Conservation (phyloP, 139 green algal species). For the Micractinium conductrix region DNA sequence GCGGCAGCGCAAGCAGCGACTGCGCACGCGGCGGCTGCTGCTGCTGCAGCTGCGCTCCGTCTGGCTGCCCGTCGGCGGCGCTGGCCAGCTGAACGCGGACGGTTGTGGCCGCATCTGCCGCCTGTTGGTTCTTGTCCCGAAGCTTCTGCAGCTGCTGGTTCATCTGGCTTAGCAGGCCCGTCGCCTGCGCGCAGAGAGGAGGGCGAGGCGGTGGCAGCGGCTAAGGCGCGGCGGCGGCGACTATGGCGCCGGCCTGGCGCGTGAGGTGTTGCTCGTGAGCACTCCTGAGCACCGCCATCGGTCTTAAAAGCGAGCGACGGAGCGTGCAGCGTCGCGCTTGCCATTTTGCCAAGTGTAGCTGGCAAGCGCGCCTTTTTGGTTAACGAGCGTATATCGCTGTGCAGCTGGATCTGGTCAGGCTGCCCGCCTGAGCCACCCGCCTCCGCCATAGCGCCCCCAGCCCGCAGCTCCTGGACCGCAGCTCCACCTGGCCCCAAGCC, state of each 20-base stretch:
- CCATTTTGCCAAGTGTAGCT: too few relatives aligned
- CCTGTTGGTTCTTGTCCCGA: slow-evolving; percentile 33
- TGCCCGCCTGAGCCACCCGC: too few relatives aligned
- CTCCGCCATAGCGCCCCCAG: too few relatives aligned
- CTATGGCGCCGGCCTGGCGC: too few relatives aligned
- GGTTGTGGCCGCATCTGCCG: neutral
- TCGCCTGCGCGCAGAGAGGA: neutral
- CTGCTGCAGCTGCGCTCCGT: neutral
- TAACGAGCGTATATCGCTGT: neutral
- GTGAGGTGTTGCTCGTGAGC: too few relatives aligned
- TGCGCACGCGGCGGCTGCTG: neutral
- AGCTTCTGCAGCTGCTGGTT: slow-evolving; percentile 32
- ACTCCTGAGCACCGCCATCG: too few relatives aligned
- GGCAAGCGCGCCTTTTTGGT: slow-evolving; percentile 17
- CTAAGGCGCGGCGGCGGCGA: neutral
- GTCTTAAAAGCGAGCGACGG: too few relatives aligned
- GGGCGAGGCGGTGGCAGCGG: neutral
- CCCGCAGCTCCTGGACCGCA: too few relatives aligned
- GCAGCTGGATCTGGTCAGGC: too few relatives aligned
- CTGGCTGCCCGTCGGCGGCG: neutral
- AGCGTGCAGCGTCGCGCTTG: too few relatives aligned
- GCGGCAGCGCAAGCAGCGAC: neutral
- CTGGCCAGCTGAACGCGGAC: slow-evolving; percentile 29
- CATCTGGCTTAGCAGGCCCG: slow-evolving; percentile 15
- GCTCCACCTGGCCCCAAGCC: too few relatives aligned